Evolutionary conservation across 2,329 filamentous ascomycete genomes (phyloP), one percentile per base, ranked within the genome.

Genomic region (Neocucurbitaria cava): DNA sequence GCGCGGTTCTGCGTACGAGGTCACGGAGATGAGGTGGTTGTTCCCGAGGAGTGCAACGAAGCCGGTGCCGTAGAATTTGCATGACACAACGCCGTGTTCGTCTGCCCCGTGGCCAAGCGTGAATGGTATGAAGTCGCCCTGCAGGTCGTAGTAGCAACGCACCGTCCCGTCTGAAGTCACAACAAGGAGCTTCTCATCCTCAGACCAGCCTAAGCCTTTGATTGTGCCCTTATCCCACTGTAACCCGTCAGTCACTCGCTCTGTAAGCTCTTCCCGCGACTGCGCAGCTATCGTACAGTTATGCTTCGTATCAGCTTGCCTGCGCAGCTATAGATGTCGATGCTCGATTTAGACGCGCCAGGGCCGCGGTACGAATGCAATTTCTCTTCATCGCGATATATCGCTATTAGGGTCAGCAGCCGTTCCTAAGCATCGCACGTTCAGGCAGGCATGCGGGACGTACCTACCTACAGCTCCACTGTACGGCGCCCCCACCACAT

Each of bases 101-200:
- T 98, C 95, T 21, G 93, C 89, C 21, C 91, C 85, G 75, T 96
- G 89, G 49, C 94, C 95, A 0, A 99, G 82, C 1, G 91, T 93
- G 76, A 98, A 99, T 54, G 96, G 93, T 15, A 89, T 91, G 72
- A 99, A 99, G 72, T 98, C 94, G 58, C 90, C 91, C 74, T 96
- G 90, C n/a, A 99, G 80, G 69, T 95, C 91, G 73, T 92, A 87
- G 71, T 93, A 97, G 75, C 92, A 95, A 56, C 93, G 85, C 39
- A 98, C 94, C 1, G 88, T 94, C 21, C 95, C 95, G 70, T 99
- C 94, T 48, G 90, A 86, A 9, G 92, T 91, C 46, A 98, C 87
- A 0, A 97, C 89, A 3, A 99, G 81, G 42, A 99, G 83, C 72
- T 90, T 89, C 81, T 99, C 95, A 62, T 97, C 92, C 69, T 96